Evolutionary conservation across 2,329 filamentous ascomycete species (phyloP), one percentile per base, ranked within the genome.

Genomic region (Claviceps sp.): DNA sequence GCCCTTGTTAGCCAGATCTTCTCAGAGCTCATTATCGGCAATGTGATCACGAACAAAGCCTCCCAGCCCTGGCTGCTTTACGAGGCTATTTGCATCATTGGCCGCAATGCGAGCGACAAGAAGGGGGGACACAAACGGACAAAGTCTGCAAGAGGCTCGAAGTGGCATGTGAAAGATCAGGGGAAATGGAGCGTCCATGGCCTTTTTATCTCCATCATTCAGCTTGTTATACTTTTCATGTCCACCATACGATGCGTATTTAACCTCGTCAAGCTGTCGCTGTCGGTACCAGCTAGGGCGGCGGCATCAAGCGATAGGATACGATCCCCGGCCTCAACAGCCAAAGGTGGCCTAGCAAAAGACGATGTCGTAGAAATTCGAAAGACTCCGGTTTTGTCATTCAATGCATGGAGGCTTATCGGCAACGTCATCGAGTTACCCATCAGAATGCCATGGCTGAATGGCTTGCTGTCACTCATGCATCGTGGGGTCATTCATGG

Each of bases 1-100:
- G 78, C 87, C 39, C 74, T 98, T 56, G 85, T 96, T 56, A 82
- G 83, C 51, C 89, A 96, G 68, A 86, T 97, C 57, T 76, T 97
- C 56, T 87, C 89, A 6, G 89, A 96, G 68, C 82, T 95, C 65
- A 87, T 97, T 56, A 75, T 98, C 57, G 88, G 88, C 56, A 89
- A 88, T 59, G 78, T 85, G 53, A 75, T 96, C 60, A 82, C 83
- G 60, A 86, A 84, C 61, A 94, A 85, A 65, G 76, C 86, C 42
- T 89, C 86, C 59, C 84, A 97, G 68, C 87, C 87, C 24, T 94
- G 88, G 87, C 78, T 96, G 62, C 68, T 97, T 58, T 95, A 85
- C 80, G 89, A 95, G 65, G 77, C 81, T 53, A 78, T 95, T 55
- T 85, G 83, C 58, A 94, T 91, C 63, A 68, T 85, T 55, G 76